Evolutionary conservation across 257 asterid species (phyloP).

Genomic region (Solanum pinnatisectum): DNA sequence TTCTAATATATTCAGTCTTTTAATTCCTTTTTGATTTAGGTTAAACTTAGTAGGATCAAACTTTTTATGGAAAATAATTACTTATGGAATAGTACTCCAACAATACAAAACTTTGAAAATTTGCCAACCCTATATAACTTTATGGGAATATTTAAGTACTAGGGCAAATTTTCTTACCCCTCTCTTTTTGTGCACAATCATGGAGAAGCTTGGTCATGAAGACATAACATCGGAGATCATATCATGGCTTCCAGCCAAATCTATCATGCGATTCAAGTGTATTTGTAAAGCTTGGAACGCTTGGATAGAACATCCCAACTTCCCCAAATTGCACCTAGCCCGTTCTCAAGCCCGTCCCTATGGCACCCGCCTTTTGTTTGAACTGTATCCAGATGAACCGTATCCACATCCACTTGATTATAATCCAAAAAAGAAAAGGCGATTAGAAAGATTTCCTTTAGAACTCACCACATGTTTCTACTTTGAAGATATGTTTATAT

Average conservation of each 20-base stretch:
- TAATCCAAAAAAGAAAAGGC: not conserved
- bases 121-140: not conserved
- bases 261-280: not conserved
- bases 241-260: not conserved
- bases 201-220: not conserved
- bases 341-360: not conserved
- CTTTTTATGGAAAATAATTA: not conserved
- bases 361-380: not conserved
- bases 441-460: not conserved
- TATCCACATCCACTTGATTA: too few relatives aligned
- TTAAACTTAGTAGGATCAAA: not conserved
- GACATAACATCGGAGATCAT: not conserved
- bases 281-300: not conserved
- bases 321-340: not conserved
- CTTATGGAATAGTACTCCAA: not conserved
- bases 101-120: not conserved
- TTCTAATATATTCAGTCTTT: not conserved
- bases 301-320: not conserved
- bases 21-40: not conserved
- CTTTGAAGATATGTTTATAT: not conserved
- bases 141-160: not conserved
- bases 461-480: not conserved
- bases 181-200: not conserved
- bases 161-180: not conserved
- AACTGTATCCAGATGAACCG: not conserved